Evolutionary conservation across 768 basidiomycete species (phyloP), one percentile per base, ranked within the genome.

Genomic region (Hemileccinum impolitum): DNA sequence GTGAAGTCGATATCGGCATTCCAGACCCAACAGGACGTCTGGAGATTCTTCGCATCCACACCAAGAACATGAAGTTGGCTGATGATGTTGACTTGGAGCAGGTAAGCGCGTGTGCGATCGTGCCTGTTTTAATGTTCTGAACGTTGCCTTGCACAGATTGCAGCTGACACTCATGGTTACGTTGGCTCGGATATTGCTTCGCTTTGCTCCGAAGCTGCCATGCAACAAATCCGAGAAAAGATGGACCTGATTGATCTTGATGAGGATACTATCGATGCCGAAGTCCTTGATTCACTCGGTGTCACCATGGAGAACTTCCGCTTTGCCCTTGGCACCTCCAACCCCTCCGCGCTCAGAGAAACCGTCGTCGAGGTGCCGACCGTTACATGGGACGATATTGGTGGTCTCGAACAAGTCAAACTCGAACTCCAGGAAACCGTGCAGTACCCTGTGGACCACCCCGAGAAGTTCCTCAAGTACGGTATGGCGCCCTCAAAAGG

Each of bases 261-360:
- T 54, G 91, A 95, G 70, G 96, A 99, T 65, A 97, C 95, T 43
- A 99, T 99, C 64, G 96, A 99, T 62, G 96, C 96, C 8, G 96
- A 99, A 71, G 95, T 99, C 2, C 87, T 99, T 47, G 96, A 99
- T 71, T 90, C 94, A 6, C 89, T 99, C 43, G 96, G 96, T 57
- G 94, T 99, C 58, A 99, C 96, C 25, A 97, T 97, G 95, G 96
- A 99, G 64, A 98, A 98, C 79, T 98, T 98, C 93, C 87, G 95
- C 51, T 98, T 97, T 69, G 96, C 96, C 4, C 87, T 99, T 48
- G 96, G 96, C 50, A 84, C 86, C 23, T 95, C 94, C 61, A 98
- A 98, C 74, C 96, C 96, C 25, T 98, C 96, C 15, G 96, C 96
- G 13, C 87, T 98, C 43, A 90, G 96, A 69, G 96, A 99, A 77